phyloP scores from a whole-genome alignment of 805 yeast species.

The Ogataea sp. region DNA sequence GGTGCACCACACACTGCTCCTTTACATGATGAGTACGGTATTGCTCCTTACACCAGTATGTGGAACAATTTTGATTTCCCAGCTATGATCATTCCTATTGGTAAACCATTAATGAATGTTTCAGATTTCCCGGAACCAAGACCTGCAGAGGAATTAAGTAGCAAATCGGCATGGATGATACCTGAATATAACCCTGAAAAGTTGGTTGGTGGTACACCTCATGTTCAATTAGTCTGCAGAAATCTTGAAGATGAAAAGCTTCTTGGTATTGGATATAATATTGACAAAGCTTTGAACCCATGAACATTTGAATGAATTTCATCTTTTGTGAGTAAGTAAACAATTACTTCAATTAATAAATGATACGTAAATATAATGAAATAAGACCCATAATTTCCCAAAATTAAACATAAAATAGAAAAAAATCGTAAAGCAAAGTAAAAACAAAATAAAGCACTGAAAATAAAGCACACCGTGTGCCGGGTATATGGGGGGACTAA shows the following conservation, averaged over 20 bases:
- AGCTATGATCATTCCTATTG: constrained; percentile 40
- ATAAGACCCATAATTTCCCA: neutral
- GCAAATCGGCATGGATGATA: constrained; percentile 32
- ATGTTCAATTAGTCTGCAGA: constrained; percentile 54
- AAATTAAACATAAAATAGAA: too few species aligned
- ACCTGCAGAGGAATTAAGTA: constrained; percentile 19
- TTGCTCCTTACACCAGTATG: constrained; percentile 9
- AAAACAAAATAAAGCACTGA: neutral
- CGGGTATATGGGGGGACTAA: too few species aligned
- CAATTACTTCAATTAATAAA: too few species aligned
- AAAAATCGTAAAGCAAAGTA: too few species aligned
- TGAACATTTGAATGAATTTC: too few species aligned
- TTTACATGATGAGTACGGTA: constrained; percentile 11
- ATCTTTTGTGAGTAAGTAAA: too few species aligned
- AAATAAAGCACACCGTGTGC: too few species aligned
- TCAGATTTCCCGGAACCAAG: constrained; percentile 16
- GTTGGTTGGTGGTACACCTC: constrained; percentile 49
- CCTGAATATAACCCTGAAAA: constrained; percentile 40
- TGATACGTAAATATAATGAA: neutral
- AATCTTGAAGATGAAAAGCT: constrained; percentile 50
- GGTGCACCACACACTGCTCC: constrained; percentile 12
- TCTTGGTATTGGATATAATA: constrained; percentile 3
- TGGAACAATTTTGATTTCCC: constrained; percentile 20
- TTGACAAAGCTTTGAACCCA: too few species aligned
- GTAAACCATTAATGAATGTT: constrained; percentile 5